Evolutionary conservation across 352 stramenopile species (phyloP).

Genomic region (Phytophthora kernoviae): DNA sequence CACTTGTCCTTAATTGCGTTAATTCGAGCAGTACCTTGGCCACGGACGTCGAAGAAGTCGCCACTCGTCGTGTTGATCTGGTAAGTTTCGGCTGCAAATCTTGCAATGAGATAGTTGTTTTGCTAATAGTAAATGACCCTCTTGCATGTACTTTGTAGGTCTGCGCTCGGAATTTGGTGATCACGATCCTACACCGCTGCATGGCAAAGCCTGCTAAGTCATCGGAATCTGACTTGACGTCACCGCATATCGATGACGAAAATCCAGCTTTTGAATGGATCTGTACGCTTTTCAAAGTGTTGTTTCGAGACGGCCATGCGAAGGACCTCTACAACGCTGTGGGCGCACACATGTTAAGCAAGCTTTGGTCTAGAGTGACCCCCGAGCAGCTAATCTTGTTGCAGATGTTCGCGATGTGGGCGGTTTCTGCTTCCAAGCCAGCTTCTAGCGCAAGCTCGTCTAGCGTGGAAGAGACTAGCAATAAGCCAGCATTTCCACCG

Average conservation of each 20-base stretch:
- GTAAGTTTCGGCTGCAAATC: slow-evolving; percentile 30
- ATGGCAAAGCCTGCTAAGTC: slow-evolving; percentile 41
- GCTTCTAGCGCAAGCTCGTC: neutral
- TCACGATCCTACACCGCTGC: slow-evolving; percentile 79
- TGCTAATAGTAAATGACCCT: neutral
- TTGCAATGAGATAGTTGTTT: neutral
- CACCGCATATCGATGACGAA: slow-evolving; percentile 35
- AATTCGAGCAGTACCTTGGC: slow-evolving; percentile 35
- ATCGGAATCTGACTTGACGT: slow-evolving; percentile 1
- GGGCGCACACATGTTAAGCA: slow-evolving; percentile 74
- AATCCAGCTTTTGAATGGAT: slow-evolving; percentile 86
- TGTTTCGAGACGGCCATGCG: slow-evolving; percentile 52
- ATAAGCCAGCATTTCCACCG: slow-evolving; percentile 13
- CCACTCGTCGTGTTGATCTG: slow-evolving; percentile 49
- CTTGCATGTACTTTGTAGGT: slow-evolving; percentile 36
- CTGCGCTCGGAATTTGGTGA: slow-evolving; percentile 68
- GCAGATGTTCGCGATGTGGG: slow-evolving; percentile 77
- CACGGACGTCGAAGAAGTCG: slow-evolving; percentile 25
- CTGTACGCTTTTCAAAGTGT: slow-evolving; percentile 59
- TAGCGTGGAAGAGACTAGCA: slow-evolving; percentile 7
- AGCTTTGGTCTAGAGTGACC: slow-evolving; percentile 80
- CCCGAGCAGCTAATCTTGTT: slow-evolving; percentile 82
- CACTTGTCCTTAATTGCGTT: slow-evolving; percentile 73
- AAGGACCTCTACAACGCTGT: slow-evolving; percentile 78
- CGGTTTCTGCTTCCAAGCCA: slow-evolving; percentile 20